phyloP scores from a whole-genome alignment of 345 rosid genomes.

The Populus ilicifolia region DNA sequence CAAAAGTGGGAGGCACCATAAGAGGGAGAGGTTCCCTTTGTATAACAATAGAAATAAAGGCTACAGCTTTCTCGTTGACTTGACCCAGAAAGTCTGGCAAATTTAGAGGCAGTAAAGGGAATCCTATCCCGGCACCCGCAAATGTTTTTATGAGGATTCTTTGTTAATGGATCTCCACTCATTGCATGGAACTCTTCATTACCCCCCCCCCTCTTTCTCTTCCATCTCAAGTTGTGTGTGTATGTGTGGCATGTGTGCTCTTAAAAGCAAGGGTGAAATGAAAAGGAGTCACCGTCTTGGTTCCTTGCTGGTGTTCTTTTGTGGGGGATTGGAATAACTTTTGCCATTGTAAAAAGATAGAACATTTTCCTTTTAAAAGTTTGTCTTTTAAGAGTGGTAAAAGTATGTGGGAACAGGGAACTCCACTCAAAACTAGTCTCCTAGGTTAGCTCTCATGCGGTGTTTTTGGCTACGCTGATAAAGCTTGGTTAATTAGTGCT shows the following conservation, averaged over 20 bases:
- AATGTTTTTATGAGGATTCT: conserved; percentile 23
- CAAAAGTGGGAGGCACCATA: conserved; percentile 47
- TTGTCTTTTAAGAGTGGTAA: conserved; percentile 36
- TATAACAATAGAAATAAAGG: conserved; percentile 5
- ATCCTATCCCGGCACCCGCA: conserved; percentile 36
- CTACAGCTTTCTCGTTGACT: conserved; percentile 62
- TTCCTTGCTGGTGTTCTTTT: conserved; percentile 31
- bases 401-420: conserved; percentile 34
- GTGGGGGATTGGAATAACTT: conserved; percentile 43
- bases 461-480: not conserved
- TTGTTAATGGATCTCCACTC: conserved; percentile 48
- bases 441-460: not conserved
- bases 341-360: conserved; percentile 42
- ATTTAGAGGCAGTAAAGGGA: conserved; percentile 35
- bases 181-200: conserved; percentile 13
- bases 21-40: conserved; percentile 12
- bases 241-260: conserved; percentile 22
- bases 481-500: not conserved
- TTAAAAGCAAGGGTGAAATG: conserved; percentile 30
- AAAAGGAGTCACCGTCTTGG: conserved; percentile 34
- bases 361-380: conserved; percentile 43
- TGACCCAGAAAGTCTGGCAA: conserved; percentile 57
- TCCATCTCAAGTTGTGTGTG: not conserved
- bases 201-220: not conserved
- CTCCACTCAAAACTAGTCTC: conserved; percentile 34